Evolutionary conservation across 176 grass and related monocot genomes (phyloP), one percentile per base, ranked within the genome.

Genomic region (Avena insularis): DNA sequence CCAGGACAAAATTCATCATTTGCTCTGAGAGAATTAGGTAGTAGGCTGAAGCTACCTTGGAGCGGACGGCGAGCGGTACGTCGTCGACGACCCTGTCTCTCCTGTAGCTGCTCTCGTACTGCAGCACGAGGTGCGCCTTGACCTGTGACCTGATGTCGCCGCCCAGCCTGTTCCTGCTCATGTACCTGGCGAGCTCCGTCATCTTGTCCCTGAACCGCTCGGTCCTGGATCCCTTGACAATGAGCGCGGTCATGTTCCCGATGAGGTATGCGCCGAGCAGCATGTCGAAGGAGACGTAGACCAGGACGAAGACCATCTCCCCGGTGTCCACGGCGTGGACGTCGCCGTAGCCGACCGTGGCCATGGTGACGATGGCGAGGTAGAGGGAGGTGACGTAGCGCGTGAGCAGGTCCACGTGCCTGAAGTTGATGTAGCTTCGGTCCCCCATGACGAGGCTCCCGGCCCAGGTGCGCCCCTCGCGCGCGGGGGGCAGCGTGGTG

Each of bases 211-310:
- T 10, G 80, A 98, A 98, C 48, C 87, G 83, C 90, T 98, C 96
- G 0, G 96, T 98, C 85, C 84, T 95, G 0, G 96, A 98, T 0
- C 93, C 96, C 77, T 90, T 95, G 8, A 98, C 96, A 8, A 98
- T 98, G 45, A 98, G 79, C 66, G 96, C 96, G 3, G 93, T 98
- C 96, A 98, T 98, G 70, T 98, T 98, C 51, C 96, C 96, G 31
- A 98, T 90, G 12, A 98, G 83, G 72, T 98, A 98, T 1, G 96
- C 93, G 8, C 93, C 74, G 4, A 98, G 91, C 50, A 98, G 84
- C 79, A 98, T 92, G 79, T 89, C 86, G 73, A 98, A 92, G 46
- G 91, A 92, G 71, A 95, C 88, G 68, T 92, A 98, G 19, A 88
- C 84, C 86, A 88, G 87, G 17, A 86, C 89, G 82, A 98, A 98